Evolutionary conservation across 1,284 basidiomycete genomes (phyloP).

Genomic region (Coniferiporia sulphurascens): DNA sequence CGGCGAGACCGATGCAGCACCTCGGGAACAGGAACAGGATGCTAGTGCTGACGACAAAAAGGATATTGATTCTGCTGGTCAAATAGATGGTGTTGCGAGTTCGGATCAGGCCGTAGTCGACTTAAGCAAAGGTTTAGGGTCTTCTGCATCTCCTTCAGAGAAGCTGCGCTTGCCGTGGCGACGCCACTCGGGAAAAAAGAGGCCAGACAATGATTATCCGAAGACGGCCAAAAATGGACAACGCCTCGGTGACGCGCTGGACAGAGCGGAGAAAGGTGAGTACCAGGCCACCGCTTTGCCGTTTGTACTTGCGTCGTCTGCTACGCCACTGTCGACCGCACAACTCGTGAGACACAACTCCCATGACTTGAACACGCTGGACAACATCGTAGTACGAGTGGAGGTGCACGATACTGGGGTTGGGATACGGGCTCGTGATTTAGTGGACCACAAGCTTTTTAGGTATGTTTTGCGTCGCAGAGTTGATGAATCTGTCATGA

Average conservation of each 20-base stretch:
- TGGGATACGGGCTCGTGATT: conserved; percentile 69
- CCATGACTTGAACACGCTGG: conserved; percentile 34
- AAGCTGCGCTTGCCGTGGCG: background rate
- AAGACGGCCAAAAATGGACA: background rate
- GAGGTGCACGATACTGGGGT: conserved; percentile 80
- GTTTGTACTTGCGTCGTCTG: too few species aligned
- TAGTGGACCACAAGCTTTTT: conserved; percentile 69
- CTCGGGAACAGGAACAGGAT: background rate
- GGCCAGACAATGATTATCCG: background rate
- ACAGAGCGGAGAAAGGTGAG: conserved; percentile 14
- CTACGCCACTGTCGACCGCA: conserved; percentile 39
- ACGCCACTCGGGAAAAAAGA: background rate
- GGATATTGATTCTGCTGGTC: background rate
- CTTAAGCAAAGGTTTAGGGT: background rate
- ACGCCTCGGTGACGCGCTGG: background rate
- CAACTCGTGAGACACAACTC: conserved; percentile 48
- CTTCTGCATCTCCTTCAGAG: background rate
- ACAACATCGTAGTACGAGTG: conserved; percentile 71
- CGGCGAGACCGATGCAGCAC: background rate
- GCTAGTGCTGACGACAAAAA: background rate
- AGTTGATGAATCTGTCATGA: background rate
- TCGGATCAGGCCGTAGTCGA: background rate
- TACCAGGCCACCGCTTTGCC: background rate
- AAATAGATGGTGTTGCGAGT: background rate
- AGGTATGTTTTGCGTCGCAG: conserved; percentile 27